Percentiles rank a stretch among this genome's conserved stretches.
These are phyloP conservation scores for Coniferiporia sulphurascens DNA, from an alignment of 1,284 basidiomycete genomes.

Conservation along the genomic window DNA sequence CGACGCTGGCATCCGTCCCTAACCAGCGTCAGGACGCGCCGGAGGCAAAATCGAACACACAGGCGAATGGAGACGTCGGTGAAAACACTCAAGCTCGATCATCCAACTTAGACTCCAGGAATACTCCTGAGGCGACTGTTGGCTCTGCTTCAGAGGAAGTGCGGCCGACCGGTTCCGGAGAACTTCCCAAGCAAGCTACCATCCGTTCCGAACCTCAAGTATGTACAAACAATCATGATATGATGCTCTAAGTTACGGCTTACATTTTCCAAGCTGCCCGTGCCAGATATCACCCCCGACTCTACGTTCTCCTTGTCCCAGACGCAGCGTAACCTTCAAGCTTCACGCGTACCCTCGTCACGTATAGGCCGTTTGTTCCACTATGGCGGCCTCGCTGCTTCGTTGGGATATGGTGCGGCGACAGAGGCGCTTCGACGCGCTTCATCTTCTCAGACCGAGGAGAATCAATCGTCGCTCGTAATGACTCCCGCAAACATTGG, in stretches of 20 bases:
- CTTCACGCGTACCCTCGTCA: conserved; percentile 85
- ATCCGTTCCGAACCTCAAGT: background rate
- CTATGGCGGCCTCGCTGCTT: conserved; percentile 81
- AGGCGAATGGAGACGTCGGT: background rate
- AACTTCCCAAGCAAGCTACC: background rate
- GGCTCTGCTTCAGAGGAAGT: background rate
- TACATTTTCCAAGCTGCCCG: background rate
- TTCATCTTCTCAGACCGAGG: conserved; percentile 24
- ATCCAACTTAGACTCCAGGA: background rate
- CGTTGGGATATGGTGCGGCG: conserved; percentile 67
- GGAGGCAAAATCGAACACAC: background rate
- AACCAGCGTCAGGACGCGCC: too few species aligned
- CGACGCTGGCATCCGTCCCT: background rate
- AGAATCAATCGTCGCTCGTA: conserved; percentile 44
- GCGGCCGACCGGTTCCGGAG: background rate
- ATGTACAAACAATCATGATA: conserved; percentile 22
- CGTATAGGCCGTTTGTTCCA: conserved; percentile 85
- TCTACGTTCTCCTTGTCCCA: background rate
- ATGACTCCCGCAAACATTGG: conserved; percentile 89
- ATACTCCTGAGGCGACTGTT: background rate
- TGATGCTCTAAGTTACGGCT: background rate
- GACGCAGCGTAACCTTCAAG: conserved; percentile 48
- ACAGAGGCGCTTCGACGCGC: conserved; percentile 36
- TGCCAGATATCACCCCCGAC: background rate
- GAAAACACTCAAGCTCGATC: background rate